Evolutionary conservation across 345 rosid species (phyloP).

Genomic region (Populus ilicifolia): DNA sequence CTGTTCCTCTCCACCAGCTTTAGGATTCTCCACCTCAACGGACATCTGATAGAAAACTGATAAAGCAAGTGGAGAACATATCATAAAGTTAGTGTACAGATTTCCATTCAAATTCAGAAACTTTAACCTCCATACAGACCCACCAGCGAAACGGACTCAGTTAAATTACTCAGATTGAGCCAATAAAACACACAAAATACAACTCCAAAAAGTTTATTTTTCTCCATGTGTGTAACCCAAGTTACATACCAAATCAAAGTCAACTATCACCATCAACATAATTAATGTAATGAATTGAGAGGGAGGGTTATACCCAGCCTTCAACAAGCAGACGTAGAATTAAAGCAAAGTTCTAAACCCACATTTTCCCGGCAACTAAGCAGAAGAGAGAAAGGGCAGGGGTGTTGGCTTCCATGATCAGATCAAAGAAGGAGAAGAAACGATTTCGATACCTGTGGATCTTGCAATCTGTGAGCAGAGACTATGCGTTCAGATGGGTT

Average conservation of each 20-base stretch:
- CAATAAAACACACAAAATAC: not conserved
- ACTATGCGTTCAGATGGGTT: not conserved
- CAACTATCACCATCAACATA: not conserved
- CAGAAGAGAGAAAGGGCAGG: not conserved
- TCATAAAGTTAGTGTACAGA: not conserved
- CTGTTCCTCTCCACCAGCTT: constrained; percentile 20
- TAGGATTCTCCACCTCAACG: constrained; percentile 43
- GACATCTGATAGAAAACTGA: constrained; percentile 10
- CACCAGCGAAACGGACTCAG: not conserved
- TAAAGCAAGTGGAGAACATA: not conserved
- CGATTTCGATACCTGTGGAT: not conserved
- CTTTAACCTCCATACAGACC: not conserved
- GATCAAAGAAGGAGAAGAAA: not conserved
- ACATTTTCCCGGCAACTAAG: not conserved
- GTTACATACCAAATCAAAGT: not conserved
- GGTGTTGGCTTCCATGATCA: not conserved
- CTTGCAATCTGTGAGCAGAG: not conserved
- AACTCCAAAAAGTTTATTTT: not conserved
- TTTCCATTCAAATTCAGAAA: not conserved
- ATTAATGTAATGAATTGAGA: not conserved
- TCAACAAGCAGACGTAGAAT: not conserved
- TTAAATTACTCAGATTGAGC: not conserved
- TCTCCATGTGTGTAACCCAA: not conserved
- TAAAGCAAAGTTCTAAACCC: not conserved
- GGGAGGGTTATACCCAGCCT: not conserved